Percentiles rank a stretch among this genome's conserved stretches.
Conservation (phyloP, 2,329 filamentous ascomycete genomes). For the Fusarium longipes region DNA sequence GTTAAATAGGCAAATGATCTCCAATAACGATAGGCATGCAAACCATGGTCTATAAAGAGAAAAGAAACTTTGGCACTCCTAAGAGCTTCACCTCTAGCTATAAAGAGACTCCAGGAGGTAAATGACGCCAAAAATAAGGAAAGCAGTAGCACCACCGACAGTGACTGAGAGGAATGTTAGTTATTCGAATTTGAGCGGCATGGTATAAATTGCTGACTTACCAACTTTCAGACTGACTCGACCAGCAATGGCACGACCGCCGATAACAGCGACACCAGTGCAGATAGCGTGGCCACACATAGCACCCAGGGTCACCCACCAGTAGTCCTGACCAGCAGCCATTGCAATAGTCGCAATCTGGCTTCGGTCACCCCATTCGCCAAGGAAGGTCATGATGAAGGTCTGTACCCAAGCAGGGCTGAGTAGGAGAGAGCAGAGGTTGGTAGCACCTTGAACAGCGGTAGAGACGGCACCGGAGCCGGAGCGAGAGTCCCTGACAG, state of each 20-base stretch:
- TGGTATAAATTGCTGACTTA: constrained; percentile 64
- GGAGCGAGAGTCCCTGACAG: constrained; percentile 69
- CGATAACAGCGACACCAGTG: constrained; percentile 90
- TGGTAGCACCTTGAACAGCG: constrained; percentile 75
- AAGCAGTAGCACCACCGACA: constrained; percentile 88
- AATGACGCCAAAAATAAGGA: constrained; percentile 90
- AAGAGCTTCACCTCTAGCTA: constrained; percentile 50
- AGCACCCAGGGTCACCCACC: constrained; percentile 96
- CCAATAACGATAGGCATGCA: constrained; percentile 10
- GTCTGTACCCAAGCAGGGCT: constrained; percentile 99
- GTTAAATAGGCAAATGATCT: constrained; percentile 31
- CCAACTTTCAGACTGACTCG: constrained; percentile 95
- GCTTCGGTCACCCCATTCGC: constrained; percentile 97
- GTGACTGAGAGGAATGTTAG: constrained; percentile 72
- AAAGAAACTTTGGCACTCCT: constrained; percentile 16
- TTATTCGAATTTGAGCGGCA: not conserved
- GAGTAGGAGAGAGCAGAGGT: constrained; percentile 86
- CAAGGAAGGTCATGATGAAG: constrained; percentile 98
- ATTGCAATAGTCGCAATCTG: constrained; percentile 99
- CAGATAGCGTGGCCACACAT: constrained; percentile 88
- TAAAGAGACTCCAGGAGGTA: constrained; percentile 87
- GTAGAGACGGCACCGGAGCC: constrained; percentile 54
- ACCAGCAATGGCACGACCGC: constrained; percentile 91
- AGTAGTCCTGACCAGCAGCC: constrained; percentile 98
- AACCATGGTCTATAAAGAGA: constrained; percentile 27